phyloP scores from a whole-genome alignment of 768 basidiomycete genomes.

The Russula lepida region DNA sequence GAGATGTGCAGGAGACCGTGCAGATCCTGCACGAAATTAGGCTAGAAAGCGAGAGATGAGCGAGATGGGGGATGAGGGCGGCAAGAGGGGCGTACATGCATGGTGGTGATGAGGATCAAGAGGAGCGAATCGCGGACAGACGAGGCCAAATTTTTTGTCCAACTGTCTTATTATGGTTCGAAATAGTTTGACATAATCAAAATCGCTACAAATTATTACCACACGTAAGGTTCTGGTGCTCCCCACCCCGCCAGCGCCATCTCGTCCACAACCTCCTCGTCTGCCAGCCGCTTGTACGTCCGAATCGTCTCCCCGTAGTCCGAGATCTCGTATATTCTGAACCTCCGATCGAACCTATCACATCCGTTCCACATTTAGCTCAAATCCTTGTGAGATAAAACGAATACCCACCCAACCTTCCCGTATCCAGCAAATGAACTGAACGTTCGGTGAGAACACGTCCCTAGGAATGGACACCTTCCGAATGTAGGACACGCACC shows the following conservation, averaged over 20 bases:
- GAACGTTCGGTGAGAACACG: background rate
- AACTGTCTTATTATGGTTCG: slow-evolving; percentile 36
- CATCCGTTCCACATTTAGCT: slow-evolving; percentile 6
- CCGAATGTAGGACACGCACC: slow-evolving; percentile 36
- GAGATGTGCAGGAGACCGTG: slow-evolving; percentile 82
- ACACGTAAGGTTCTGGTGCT: slow-evolving; percentile 23
- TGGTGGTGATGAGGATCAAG: slow-evolving; percentile 10
- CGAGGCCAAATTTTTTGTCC: slow-evolving; percentile 46
- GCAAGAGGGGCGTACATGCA: background rate
- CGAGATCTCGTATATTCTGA: slow-evolving; percentile 80
- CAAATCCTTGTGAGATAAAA: background rate
- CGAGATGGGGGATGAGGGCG: background rate
- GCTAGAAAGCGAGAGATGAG: slow-evolving; percentile 32
- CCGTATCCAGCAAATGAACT: slow-evolving; percentile 82
- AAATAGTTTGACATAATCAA: background rate
- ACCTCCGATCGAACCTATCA: slow-evolving; percentile 79
- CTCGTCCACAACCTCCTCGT: slow-evolving; percentile 57
- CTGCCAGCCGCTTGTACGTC: slow-evolving; percentile 78
- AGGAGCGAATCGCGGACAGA: slow-evolving; percentile 21
- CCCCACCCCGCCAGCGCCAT: slow-evolving; percentile 50
- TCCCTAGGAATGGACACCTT: background rate
- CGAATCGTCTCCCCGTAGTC: slow-evolving; percentile 88
- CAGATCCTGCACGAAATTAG: slow-evolving; percentile 67
- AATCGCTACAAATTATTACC: slow-evolving; percentile 1
- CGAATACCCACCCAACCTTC: slow-evolving; percentile 52